Percentiles rank a stretch among this genome's conserved stretches.
These are phyloP conservation scores for Wickerhamomyces pijperi DNA, from an alignment of 805 yeast species.

Conservation along the genomic window DNA sequence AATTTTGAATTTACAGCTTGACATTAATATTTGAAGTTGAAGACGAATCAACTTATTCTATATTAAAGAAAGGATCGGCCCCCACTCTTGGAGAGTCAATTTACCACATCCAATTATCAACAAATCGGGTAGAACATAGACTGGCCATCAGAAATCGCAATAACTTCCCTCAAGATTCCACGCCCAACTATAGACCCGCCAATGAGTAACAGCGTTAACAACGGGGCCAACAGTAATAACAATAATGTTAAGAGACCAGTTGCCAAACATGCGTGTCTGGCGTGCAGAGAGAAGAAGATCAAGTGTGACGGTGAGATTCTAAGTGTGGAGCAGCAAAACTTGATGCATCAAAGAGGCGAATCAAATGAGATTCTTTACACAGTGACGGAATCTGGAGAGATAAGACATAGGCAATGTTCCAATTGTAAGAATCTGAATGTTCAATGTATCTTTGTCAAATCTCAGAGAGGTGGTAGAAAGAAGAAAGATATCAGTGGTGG, in stretches of 20 bases:
- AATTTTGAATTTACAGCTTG: too few species aligned
- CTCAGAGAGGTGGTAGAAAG: conserved; percentile 48
- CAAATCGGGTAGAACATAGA: too few species aligned
- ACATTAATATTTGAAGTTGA: too few species aligned
- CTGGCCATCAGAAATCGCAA: too few species aligned
- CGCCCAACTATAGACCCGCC: too few species aligned
- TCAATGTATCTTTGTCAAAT: conserved; percentile 45
- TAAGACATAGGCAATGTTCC: conserved; percentile 27
- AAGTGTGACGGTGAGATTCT: conserved; percentile 53
- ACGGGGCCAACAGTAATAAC: too few species aligned
- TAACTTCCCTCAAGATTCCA: too few species aligned
- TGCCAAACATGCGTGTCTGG: conserved; percentile 50
- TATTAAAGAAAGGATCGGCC: too few species aligned
- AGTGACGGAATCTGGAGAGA: conserved; percentile 6
- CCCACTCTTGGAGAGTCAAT: too few species aligned
- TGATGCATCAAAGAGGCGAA: background rate
- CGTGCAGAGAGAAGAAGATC: conserved; percentile 54
- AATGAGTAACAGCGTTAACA: too few species aligned
- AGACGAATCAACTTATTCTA: too few species aligned
- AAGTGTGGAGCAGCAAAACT: conserved; percentile 1
- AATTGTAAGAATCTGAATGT: conserved; percentile 35
- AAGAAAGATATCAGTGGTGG: conserved; percentile 13
- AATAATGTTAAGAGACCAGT: conserved; percentile 32
- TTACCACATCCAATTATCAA: too few species aligned
- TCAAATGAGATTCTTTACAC: background rate